Evolutionary conservation across 371 early-diverging fungal genomes (phyloP).

Genomic region (Nematocida minor): DNA sequence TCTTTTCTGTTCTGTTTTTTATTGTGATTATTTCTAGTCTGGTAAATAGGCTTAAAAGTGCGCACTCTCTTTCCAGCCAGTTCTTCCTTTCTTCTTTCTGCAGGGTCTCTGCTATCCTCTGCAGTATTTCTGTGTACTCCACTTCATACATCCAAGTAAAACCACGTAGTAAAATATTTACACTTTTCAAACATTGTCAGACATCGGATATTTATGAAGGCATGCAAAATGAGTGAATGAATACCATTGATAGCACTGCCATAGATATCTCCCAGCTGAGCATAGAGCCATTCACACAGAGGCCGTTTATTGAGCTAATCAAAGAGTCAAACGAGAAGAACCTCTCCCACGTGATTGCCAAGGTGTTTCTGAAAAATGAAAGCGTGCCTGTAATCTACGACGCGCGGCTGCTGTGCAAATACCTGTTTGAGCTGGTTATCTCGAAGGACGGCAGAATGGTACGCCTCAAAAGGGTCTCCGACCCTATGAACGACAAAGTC

Average conservation of each 20-base stretch:
- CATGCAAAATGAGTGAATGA: not conserved
- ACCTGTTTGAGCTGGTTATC: constrained; percentile 66
- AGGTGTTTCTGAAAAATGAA: not conserved
- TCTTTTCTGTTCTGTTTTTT: not conserved
- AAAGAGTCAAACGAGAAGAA: constrained; percentile 51
- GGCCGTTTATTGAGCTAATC: constrained; percentile 62
- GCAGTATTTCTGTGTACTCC: not conserved
- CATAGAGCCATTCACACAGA: constrained; percentile 65
- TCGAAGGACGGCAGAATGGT: constrained; percentile 64
- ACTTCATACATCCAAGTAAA: not conserved
- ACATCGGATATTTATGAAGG: not conserved
- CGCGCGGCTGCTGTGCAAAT: constrained; percentile 66
- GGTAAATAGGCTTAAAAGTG: not conserved
- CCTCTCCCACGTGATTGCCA: constrained; percentile 29
- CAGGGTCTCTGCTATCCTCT: not conserved
- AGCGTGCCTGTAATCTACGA: constrained; percentile 61
- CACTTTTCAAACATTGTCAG: not conserved
- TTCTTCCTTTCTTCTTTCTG: constrained; percentile 5
- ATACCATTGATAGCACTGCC: not conserved
- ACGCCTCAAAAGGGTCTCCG: constrained; percentile 63
- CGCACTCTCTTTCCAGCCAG: constrained; percentile 10
- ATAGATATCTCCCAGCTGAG: not conserved
- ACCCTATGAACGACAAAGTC: constrained; percentile 60
- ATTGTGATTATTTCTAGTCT: not conserved
- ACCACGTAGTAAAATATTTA: not conserved